Evolutionary conservation across 345 rosid genomes (phyloP), one percentile per base, ranked within the genome.

Genomic region (Raphanus raphanistrum): DNA sequence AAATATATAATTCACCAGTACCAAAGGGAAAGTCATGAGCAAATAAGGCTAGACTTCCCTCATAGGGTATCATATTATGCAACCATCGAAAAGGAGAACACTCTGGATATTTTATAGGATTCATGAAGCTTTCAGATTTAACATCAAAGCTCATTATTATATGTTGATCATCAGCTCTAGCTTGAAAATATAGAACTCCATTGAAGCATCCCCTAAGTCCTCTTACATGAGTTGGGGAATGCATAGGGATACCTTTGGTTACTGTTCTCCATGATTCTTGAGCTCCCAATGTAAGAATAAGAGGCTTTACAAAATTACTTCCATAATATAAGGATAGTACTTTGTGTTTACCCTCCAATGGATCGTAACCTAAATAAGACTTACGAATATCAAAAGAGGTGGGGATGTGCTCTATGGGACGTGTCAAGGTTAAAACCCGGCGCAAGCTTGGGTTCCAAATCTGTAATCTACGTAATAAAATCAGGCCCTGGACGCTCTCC

Each of bases 341-440:
- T 63, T 63, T 63, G 43, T 63, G 45, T 38, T 66, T 66, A 41
- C 11, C 32, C 32, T 66, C 70, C 70, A 21, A 41, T 11, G 70
- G 33, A 43, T 65, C 69, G 31, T 65, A 65, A 21, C 16, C 52
- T 16, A 35, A 36, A 17, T 17, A 64, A 9, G 50, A 54, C 10
- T 7, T 10, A 10, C 48, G 13, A 0, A 0, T 21, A 54, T 15
- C 2, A 50, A 52, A 8, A 2, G 48, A 10, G 43, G 7, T 43
- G 13, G 21, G 10, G 21, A 43, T 43, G 50, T 43, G 50, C n/a
- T 43, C 43, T 36, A 1, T 1, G 8, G 25, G 25, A 52, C 6
- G 9, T 61, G 38, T 36, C 6, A 61, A 61, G 38, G 38, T 1
- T 2, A 5, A 61, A 13, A 29, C 1, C 65, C 21, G 65, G 5